Conservation (phyloP, 1,284 basidiomycete species). For the Mycosarcoma mackinlayi region DNA sequence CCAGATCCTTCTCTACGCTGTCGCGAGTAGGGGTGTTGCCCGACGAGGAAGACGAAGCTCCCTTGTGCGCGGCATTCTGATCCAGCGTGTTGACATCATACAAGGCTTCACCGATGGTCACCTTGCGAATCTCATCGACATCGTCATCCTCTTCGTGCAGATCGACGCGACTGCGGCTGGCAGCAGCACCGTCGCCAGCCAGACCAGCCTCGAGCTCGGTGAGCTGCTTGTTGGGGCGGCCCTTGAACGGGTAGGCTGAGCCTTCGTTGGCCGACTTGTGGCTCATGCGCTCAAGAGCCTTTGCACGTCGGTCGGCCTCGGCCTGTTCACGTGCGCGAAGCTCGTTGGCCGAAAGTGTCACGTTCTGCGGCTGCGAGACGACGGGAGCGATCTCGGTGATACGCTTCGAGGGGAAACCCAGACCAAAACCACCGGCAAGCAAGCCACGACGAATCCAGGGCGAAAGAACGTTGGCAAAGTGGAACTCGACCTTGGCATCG, state of each 20-base stretch:
- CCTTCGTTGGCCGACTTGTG: constrained; percentile 44
- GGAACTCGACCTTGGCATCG: constrained; percentile 82
- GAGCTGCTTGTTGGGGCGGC: constrained; percentile 25
- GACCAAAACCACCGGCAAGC: constrained; percentile 44
- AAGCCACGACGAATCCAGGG: constrained; percentile 82
- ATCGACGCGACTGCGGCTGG: constrained; percentile 66
- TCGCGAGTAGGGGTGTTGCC: constrained; percentile 10
- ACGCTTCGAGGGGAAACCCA: constrained; percentile 40
- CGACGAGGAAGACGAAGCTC: not conserved
- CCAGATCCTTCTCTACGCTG: constrained; percentile 36
- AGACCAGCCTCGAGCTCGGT: constrained; percentile 69
- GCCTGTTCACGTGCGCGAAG: constrained; percentile 32
- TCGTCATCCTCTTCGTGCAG: constrained; percentile 69
- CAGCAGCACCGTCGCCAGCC: constrained; percentile 66
- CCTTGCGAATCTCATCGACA: constrained; percentile 65
- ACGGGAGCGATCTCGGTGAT: constrained; percentile 61
- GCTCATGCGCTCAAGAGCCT: constrained; percentile 42
- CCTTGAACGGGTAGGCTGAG: constrained; percentile 39
- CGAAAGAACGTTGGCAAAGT: constrained; percentile 87
- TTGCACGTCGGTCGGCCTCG: constrained; percentile 29
- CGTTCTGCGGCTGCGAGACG: constrained; percentile 76
- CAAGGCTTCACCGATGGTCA: constrained; percentile 27
- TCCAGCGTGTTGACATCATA: constrained; percentile 31
- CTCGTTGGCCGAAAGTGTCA: constrained; percentile 33
- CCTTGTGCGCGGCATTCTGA: constrained; percentile 8